These are phyloP conservation scores for Lactarius akahatsu DNA, from an alignment of 768 basidiomycete species.

Conservation along the genomic window DNA sequence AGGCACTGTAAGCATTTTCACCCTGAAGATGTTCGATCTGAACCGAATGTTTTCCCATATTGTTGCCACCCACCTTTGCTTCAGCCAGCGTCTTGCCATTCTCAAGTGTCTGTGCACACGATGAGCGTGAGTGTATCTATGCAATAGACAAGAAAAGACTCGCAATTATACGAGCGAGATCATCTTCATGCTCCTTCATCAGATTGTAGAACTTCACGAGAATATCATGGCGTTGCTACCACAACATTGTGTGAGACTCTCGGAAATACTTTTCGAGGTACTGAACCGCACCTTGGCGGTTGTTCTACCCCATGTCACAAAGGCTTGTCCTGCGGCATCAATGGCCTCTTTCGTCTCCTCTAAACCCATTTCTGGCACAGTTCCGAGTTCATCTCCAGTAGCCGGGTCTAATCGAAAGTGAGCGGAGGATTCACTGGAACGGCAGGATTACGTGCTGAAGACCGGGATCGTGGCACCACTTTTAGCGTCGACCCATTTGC, in stretches of 20 bases:
- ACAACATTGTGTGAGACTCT: background rate
- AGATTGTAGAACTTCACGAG: slow-evolving; percentile 75
- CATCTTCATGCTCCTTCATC: slow-evolving; percentile 83
- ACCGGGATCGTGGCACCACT: slow-evolving; percentile 72
- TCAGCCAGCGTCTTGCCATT: slow-evolving; percentile 92
- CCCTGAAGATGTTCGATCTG: slow-evolving; percentile 43
- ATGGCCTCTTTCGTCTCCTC: slow-evolving; percentile 85
- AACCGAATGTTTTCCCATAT: slow-evolving; percentile 1
- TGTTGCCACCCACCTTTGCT: slow-evolving; percentile 55
- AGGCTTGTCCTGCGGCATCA: slow-evolving; percentile 73
- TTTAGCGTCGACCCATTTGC: slow-evolving; percentile 83
- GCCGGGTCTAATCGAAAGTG: slow-evolving; percentile 68
- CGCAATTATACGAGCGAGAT: slow-evolving; percentile 83
- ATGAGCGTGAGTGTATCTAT: background rate
- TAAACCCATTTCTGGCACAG: slow-evolving; percentile 85
- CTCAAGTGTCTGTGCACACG: slow-evolving; percentile 69
- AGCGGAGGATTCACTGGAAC: background rate
- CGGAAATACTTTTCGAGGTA: background rate
- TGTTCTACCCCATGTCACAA: slow-evolving; percentile 83
- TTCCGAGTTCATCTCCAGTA: slow-evolving; percentile 77
- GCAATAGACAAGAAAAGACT: slow-evolving; percentile 3
- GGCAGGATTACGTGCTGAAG: slow-evolving; percentile 45
- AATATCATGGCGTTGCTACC: slow-evolving; percentile 77
- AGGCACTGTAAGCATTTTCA: slow-evolving; percentile 83
- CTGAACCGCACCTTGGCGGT: slow-evolving; percentile 67